Evolutionary conservation across 345 rosid genomes (phyloP), one percentile per base, ranked within the genome.

Genomic region (Balakata baccata): DNA sequence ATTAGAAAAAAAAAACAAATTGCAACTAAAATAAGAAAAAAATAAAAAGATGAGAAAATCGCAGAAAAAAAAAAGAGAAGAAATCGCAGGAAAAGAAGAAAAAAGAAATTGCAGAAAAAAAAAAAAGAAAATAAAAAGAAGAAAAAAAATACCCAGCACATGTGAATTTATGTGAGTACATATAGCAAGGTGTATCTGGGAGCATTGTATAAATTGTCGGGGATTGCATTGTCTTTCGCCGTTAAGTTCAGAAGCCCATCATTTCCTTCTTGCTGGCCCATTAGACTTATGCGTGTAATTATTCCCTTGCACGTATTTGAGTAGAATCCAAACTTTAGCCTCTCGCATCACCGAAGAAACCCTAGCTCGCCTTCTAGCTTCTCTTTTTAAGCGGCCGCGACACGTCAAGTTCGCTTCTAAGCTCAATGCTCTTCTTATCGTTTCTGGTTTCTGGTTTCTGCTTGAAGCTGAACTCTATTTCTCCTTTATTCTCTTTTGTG

Each of bases 331-430:
- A 66, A 9, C 1, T 29, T 29, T 29, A 29, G 34, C 2, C 34
- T 2, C 34, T 29, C 34, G 2, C 34, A 29, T 29, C 34, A 29
- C 34, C 2, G 34, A 18, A 11, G 51, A 75, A 78, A 78, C 83
- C 85, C 85, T 83, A 79, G 64, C 45, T 10, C 22, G 65, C 43
- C 25, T 12, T 38, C 29, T 47, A 58, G 43, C 34, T 11, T 18
- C 62, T 70, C 64, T 69, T 66, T 77, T 64, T 70, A 77, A 49
- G 6, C 49, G 18, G 46, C 59, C 37, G 57, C 57, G 17, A 5
- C 20, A 23, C 0, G 0, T 0, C 2, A 0, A 0, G 12, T 10
- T 2, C 5, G 25, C 29, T 11, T n/a, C 29, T 2, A 11, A 20
- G 34, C 2, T 29, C 34, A 29, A 29, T 2, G 1, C 53, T 65